Conservation (phyloP, 2,329 filamentous ascomycete genomes). For the Fusarium neocosmosporiellum region DNA sequence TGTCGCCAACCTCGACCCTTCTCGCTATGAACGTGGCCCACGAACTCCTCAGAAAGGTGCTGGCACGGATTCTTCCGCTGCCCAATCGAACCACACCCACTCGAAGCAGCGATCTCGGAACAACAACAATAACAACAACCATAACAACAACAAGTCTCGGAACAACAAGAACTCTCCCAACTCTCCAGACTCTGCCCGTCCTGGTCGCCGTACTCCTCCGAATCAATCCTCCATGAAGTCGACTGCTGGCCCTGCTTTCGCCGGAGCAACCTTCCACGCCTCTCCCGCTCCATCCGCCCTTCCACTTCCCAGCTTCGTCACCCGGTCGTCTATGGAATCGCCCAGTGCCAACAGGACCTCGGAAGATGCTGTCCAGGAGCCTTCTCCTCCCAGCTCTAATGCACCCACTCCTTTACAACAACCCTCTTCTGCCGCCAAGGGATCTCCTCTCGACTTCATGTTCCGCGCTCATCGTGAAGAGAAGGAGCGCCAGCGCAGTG, state of each 20-base stretch:
- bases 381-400: constrained; percentile 62
- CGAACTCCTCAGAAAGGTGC: constrained; percentile 61
- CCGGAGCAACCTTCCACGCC: constrained; percentile 93
- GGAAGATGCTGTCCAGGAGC: constrained; percentile 47
- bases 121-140: constrained; percentile 11
- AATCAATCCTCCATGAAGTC: constrained; percentile 58
- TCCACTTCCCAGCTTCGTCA: constrained; percentile 88
- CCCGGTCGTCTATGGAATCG: constrained; percentile 78
- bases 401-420: constrained; percentile 58
- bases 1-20: constrained; percentile 45
- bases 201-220: constrained; percentile 56
- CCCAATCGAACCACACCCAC: constrained; percentile 39
- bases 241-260: constrained; percentile 73
- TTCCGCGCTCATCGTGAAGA: constrained; percentile 89
- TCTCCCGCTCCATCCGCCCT: constrained; percentile 92
- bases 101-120: constrained; percentile 47
- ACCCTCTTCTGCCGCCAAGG: constrained; percentile 53
- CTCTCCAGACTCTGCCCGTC: constrained; percentile 57
- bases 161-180: constrained; percentile 46
- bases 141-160: constrained; percentile 45
- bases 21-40: constrained; percentile 50
- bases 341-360: constrained; percentile 51
- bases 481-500: constrained; percentile 69
- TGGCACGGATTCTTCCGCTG: constrained; percentile 50
- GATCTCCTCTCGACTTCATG: constrained; percentile 89